Conservation (phyloP, 1,139 yeast species). For the Yamadazyma diospyri region DNA sequence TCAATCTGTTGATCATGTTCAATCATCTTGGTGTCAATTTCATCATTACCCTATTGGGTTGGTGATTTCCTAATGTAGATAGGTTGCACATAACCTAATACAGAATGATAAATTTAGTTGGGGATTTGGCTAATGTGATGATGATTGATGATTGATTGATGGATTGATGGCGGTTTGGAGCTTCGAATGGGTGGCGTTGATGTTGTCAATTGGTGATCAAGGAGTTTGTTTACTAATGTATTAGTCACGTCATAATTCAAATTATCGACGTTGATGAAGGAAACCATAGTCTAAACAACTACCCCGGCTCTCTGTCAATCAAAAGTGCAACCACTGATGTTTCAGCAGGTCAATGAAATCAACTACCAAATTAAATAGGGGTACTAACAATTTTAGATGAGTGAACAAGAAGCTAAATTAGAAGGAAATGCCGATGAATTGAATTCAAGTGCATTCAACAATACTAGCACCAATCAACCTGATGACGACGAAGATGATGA, state of each 20-base stretch:
- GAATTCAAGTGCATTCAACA: constrained; percentile 16
- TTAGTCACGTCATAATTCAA: no score
- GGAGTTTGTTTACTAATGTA: no score
- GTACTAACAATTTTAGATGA: constrained; percentile 21
- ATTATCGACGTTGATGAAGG: no score
- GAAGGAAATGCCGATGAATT: constrained; percentile 32
- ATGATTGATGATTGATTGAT: constrained; percentile 1
- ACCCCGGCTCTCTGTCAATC: no score
- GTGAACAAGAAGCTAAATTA: constrained; percentile 40
- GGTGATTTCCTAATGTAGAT: constrained; percentile 23
- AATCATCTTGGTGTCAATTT: no score
- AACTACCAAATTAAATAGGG: no score
- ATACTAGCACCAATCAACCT: constrained; percentile 15
- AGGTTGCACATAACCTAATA: constrained; percentile 20
- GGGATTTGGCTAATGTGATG: neutral
- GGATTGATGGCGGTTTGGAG: neutral
- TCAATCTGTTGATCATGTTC: no score
- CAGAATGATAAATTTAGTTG: constrained; percentile 3
- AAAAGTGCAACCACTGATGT: no score
- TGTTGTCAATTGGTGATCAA: no score
- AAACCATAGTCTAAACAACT: no score
- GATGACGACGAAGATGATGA: constrained; percentile 73
- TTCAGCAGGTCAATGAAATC: no score
- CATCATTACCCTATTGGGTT: constrained; percentile 26
- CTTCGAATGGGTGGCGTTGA: neutral